Percentiles rank a stretch among this genome's conserved stretches.
These are phyloP conservation scores for Cylindrotheca closterium DNA, from an alignment of 108 stramenopile genomes.

Conservation along the genomic window DNA sequence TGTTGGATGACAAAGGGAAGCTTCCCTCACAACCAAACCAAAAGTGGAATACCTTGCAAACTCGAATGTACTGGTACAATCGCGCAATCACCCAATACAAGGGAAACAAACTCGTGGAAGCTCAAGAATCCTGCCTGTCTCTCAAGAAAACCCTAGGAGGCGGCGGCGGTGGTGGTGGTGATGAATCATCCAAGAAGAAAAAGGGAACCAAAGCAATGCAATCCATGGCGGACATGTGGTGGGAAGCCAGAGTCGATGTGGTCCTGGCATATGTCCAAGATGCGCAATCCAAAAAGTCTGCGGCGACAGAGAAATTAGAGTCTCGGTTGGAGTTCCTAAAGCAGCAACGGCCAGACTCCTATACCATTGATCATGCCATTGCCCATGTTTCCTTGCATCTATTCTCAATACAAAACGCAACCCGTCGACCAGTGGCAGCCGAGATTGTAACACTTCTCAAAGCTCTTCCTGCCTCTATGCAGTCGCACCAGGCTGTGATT, in stretches of 20 bases:
- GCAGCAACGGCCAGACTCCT: background rate
- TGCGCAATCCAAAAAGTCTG: slow-evolving; percentile 14
- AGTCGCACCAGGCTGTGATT: slow-evolving; percentile 49
- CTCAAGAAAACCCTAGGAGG: slow-evolving; percentile 7
- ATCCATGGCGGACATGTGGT: slow-evolving; percentile 26
- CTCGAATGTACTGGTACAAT: slow-evolving; percentile 45
- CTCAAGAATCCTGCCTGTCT: slow-evolving; percentile 34
- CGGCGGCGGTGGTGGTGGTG: background rate
- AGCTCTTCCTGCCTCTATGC: slow-evolving; percentile 52
- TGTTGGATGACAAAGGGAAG: slow-evolving; percentile 17
- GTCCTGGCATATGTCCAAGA: slow-evolving; percentile 30
- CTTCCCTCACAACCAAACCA: slow-evolving; percentile 23
- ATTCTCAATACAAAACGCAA: slow-evolving; percentile 20
- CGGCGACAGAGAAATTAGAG: slow-evolving; percentile 17
- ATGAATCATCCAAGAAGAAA: slow-evolving; percentile 5
- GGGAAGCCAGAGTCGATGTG: slow-evolving; percentile 37
- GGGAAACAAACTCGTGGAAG: slow-evolving; percentile 28
- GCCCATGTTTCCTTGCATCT: slow-evolving; percentile 31
- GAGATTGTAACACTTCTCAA: slow-evolving; percentile 41
- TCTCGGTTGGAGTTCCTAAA: slow-evolving; percentile 9
- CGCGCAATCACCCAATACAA: slow-evolving; percentile 29
- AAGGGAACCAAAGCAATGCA: background rate
- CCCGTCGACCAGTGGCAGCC: background rate
- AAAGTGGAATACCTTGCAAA: slow-evolving; percentile 38
- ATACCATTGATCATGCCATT: slow-evolving; percentile 26